Percentiles rank a stretch among this genome's conserved stretches.
Conservation (phyloP, 176 grass and related monocot species). For the Puya raimondii region DNA sequence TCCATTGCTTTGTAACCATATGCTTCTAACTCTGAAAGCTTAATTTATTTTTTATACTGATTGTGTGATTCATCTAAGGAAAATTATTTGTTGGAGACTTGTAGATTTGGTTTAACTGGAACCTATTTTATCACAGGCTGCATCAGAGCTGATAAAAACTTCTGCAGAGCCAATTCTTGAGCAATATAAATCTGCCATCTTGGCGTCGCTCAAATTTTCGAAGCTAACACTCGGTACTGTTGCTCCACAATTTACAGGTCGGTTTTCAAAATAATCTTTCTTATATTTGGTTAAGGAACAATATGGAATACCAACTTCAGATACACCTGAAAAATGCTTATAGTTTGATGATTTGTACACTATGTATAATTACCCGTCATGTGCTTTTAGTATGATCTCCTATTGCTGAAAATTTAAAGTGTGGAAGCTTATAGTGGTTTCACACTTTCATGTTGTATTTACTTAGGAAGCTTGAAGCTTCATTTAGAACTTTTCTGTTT, state of each 20-base stretch:
- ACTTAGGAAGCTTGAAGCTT: background rate
- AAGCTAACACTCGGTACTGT: constrained; percentile 97
- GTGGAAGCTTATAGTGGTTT: no score
- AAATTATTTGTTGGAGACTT: background rate
- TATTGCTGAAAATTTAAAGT: no score
- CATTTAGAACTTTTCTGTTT: constrained; percentile 14
- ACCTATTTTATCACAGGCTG: constrained; percentile 56
- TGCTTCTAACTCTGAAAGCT: constrained; percentile 12
- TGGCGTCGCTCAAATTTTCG: constrained; percentile 83
- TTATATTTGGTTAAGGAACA: background rate
- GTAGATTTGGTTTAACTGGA: background rate
- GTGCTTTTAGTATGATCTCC: no score
- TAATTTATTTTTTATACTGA: background rate
- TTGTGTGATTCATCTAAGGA: background rate
- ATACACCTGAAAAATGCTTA: background rate
- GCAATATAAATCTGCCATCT: constrained; percentile 85
- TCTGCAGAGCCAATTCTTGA: constrained; percentile 92
- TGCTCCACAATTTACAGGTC: constrained; percentile 97
- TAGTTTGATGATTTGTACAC: background rate
- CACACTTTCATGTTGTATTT: no score
- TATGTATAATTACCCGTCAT: no score
- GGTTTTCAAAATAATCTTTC: background rate
- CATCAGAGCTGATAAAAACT: constrained; percentile 89
- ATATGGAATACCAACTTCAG: background rate
- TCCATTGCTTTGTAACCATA: constrained; percentile 10